Conservation (phyloP, 345 rosid species). For the Brassica carinata region DNA sequence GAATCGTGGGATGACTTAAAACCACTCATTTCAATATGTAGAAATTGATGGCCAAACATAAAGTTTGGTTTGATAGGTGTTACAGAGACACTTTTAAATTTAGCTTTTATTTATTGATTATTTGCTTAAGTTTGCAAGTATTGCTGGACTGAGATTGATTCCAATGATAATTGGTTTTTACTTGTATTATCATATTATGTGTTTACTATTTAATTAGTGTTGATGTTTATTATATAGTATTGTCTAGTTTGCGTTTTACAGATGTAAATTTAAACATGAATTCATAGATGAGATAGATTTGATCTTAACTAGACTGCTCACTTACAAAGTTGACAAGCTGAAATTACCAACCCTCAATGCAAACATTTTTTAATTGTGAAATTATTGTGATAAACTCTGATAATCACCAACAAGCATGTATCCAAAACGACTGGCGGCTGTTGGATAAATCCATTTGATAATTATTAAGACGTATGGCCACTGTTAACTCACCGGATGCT, state of each 20-base stretch:
- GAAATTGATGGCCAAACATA: constrained; percentile 19
- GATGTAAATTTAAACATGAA: background rate
- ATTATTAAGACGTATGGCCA: background rate
- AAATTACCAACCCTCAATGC: background rate
- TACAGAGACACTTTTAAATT: constrained; percentile 21
- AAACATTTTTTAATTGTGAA: background rate
- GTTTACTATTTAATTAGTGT: background rate
- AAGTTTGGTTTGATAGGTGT: constrained; percentile 17
- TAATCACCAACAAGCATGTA: background rate
- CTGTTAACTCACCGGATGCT: background rate
- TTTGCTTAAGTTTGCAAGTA: background rate
- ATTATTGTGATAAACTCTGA: background rate
- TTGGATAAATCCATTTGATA: background rate
- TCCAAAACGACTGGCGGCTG: background rate
- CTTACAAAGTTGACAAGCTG: background rate
- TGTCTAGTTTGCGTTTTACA: background rate
- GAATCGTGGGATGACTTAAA: constrained; percentile 24
- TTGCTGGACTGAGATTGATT: background rate
- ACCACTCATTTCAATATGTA: constrained; percentile 25
- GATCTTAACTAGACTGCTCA: background rate
- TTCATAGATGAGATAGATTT: background rate
- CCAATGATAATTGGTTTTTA: background rate
- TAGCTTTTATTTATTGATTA: background rate
- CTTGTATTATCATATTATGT: background rate
- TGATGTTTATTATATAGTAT: background rate